phyloP scores from a whole-genome alignment of 805 yeast genomes.

The Suhomyces pyralidae region DNA sequence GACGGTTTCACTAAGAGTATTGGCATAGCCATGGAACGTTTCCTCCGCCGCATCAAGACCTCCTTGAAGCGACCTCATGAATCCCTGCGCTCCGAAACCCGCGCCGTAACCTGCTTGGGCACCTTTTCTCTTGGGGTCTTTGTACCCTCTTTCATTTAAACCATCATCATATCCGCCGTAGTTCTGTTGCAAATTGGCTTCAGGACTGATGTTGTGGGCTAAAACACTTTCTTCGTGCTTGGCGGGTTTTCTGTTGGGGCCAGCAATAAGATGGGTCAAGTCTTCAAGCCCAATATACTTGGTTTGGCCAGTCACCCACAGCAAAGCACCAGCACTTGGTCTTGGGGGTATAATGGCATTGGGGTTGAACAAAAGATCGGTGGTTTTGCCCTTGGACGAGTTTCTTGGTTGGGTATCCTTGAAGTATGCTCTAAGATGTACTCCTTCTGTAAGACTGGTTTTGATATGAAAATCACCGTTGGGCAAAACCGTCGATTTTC shows the following conservation, averaged over 20 bases:
- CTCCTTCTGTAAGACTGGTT: constrained; percentile 46
- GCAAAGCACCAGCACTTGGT: constrained; percentile 75
- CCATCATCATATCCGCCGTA: constrained; percentile 25
- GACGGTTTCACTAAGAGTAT: constrained; percentile 50
- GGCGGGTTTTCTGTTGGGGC: constrained; percentile 64
- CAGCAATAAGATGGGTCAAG: constrained; percentile 65
- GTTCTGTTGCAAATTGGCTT: constrained; percentile 35
- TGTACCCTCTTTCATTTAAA: constrained; percentile 31
- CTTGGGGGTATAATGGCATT: constrained; percentile 68
- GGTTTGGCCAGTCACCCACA: constrained; percentile 79
- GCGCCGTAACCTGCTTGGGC: constrained; percentile 32
- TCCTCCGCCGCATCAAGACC: constrained; percentile 56
- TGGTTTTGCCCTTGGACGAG: constrained; percentile 16
- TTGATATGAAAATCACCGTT: constrained; percentile 61
- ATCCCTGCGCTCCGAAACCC: constrained; percentile 37
- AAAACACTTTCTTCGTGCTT: constrained; percentile 58
- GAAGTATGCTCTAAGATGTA: constrained; percentile 22
- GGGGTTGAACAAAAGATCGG: constrained; percentile 67
- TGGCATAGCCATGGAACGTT: constrained; percentile 55
- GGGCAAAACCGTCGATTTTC: constrained; percentile 33
- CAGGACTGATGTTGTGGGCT: constrained; percentile 46
- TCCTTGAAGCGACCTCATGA: constrained; percentile 46
- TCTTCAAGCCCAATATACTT: constrained; percentile 60
- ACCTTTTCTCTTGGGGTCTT: constrained; percentile 45
- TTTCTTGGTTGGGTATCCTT: constrained; percentile 13